Conservation (phyloP, 805 yeast genomes). For the Ogataea neopini region DNA sequence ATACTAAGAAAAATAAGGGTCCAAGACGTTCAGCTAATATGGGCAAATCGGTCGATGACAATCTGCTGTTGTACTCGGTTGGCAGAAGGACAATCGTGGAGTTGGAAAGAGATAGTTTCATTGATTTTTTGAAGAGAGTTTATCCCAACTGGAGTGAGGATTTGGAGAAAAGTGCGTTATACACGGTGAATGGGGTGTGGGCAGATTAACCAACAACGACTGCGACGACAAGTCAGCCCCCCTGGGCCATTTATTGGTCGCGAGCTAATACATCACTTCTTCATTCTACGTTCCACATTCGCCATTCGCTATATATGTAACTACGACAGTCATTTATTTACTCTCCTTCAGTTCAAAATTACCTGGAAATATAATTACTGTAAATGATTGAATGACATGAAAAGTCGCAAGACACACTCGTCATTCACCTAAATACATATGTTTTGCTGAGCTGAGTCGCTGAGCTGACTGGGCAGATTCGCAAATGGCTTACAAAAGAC, state of each 20-base stretch:
- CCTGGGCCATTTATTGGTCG: too few species aligned
- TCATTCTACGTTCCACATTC: too few species aligned
- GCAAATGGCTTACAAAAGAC: too few species aligned
- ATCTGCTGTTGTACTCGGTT: constrained; percentile 26
- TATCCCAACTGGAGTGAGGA: constrained; percentile 34
- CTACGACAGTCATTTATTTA: too few species aligned
- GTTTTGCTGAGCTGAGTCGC: too few species aligned
- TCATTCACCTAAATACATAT: too few species aligned
- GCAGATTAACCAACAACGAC: background rate
- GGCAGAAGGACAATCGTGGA: constrained; percentile 34
- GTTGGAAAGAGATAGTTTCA: constrained; percentile 26
- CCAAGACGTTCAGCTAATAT: constrained; percentile 7
- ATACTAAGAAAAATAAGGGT: constrained; percentile 4
- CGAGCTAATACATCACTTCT: too few species aligned
- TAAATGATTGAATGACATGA: background rate
- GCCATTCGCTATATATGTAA: too few species aligned
- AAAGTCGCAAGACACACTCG: background rate
- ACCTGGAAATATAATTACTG: background rate
- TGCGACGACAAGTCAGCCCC: too few species aligned
- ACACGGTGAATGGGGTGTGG: constrained; percentile 20
- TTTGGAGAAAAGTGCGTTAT: constrained; percentile 27
- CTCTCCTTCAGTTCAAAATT: too few species aligned
- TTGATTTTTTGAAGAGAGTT: constrained; percentile 28
- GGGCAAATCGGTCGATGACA: constrained; percentile 24
- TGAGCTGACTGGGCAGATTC: too few species aligned